Conservation (phyloP, 2,329 filamentous ascomycete species). For the Hysterium pulicare region DNA sequence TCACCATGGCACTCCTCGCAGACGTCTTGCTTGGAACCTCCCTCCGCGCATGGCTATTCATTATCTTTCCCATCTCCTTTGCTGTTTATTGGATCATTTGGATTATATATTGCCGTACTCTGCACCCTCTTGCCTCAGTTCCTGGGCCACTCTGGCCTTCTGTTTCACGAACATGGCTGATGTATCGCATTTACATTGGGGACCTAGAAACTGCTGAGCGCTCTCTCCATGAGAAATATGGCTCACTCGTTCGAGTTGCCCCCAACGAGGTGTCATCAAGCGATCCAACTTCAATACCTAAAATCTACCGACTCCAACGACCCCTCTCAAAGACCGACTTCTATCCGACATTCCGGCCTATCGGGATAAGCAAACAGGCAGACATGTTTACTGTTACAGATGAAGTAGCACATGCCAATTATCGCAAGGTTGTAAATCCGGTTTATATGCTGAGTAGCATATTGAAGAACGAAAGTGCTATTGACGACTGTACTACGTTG, state of each 20-base stretch:
- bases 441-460: conserved; percentile 16
- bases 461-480: conserved; percentile 14
- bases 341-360: conserved; percentile 20
- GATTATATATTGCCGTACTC: conserved; percentile 2
- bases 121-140: conserved; percentile 4
- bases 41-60: neutral
- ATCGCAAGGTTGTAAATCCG: conserved; percentile 11
- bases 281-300: conserved; percentile 14
- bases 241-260: conserved; percentile 3
- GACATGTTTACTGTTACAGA: conserved; percentile 14
- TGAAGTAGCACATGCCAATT: conserved; percentile 11
- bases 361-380: conserved; percentile 11
- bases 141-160: conserved; percentile 6
- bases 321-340: conserved; percentile 22
- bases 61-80: conserved; percentile 4
- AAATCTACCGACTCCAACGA: conserved; percentile 17
- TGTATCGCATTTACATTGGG: conserved; percentile 2
- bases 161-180: conserved; percentile 3
- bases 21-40: neutral
- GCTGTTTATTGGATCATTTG: conserved; percentile 5
- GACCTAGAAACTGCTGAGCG: conserved; percentile 13
- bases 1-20: too few relatives aligned
- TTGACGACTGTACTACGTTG: conserved; percentile 11
- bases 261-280: conserved; percentile 10
- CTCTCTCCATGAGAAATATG: conserved; percentile 1